phyloP scores from a whole-genome alignment of 257 asterid genomes.

The Scutellaria barbata region DNA sequence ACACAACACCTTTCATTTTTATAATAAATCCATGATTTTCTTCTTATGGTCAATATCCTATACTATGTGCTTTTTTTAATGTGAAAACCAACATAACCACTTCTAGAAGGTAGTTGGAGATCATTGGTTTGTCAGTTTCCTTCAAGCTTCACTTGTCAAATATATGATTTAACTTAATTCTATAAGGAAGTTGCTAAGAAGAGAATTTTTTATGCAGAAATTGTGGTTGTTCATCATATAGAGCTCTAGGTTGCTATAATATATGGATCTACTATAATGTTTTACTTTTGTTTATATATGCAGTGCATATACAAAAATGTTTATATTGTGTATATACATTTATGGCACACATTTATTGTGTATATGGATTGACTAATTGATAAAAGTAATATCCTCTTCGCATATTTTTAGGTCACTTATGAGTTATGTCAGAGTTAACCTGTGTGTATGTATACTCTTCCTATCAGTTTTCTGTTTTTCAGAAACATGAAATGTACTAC shows the following conservation, averaged over 20 bases:
- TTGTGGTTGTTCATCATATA: neutral
- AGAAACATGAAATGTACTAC: too few relatives aligned
- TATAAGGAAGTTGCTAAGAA: neutral
- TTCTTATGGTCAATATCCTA: constrained; percentile 16
- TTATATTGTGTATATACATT: too few relatives aligned
- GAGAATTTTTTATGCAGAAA: constrained; percentile 20
- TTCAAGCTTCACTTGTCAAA: neutral
- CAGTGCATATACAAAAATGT: neutral
- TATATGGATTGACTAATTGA: too few relatives aligned
- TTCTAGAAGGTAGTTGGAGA: neutral
- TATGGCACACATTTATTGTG: too few relatives aligned
- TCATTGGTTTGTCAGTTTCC: constrained; percentile 5
- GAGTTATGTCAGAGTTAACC: too few relatives aligned
- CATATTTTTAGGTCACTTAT: too few relatives aligned
- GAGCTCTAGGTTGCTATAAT: constrained; percentile 3
- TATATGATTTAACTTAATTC: constrained; percentile 22
- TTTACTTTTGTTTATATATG: neutral
- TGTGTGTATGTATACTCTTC: too few relatives aligned
- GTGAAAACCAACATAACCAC: neutral
- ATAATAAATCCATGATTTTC: neutral
- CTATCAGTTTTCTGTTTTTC: too few relatives aligned
- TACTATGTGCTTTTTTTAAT: neutral
- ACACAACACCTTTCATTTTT: constrained; percentile 3
- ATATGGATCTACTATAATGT: neutral
- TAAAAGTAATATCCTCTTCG: too few relatives aligned